Conservation (phyloP, 768 basidiomycete genomes). For the Scleroderma bovista region DNA sequence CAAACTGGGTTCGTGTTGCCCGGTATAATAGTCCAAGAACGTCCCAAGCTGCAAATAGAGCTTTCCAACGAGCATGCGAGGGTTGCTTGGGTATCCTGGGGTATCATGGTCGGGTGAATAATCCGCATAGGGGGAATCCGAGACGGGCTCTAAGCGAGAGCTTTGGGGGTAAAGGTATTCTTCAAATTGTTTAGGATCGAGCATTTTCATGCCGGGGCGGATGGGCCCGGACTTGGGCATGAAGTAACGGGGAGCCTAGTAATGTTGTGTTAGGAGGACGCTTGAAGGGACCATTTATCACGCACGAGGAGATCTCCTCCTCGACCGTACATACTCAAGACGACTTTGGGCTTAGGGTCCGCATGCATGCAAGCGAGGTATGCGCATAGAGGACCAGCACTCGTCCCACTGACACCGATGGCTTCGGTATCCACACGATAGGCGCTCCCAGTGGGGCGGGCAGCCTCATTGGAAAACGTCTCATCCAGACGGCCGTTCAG, state of each 20-base stretch:
- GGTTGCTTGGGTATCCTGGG: constrained; percentile 58
- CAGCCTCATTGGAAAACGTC: background rate
- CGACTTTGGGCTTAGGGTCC: constrained; percentile 45
- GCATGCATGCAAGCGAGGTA: constrained; percentile 55
- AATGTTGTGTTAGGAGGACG: background rate
- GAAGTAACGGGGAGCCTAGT: constrained; percentile 48
- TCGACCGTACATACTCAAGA: constrained; percentile 57
- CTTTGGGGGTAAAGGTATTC: constrained; percentile 44
- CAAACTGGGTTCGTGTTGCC: constrained; percentile 39
- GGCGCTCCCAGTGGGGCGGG: too few species aligned
- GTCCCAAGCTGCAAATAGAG: constrained; percentile 56
- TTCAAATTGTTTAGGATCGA: constrained; percentile 42
- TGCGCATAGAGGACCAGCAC: constrained; percentile 59
- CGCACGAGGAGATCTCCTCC: constrained; percentile 53
- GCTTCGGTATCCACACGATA: constrained; percentile 38
- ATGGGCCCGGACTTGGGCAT: constrained; percentile 44
- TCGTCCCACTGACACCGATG: constrained; percentile 51
- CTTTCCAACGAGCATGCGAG: constrained; percentile 52
- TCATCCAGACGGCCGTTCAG: constrained; percentile 11
- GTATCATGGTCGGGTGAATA: constrained; percentile 39
- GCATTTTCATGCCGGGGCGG: constrained; percentile 49
- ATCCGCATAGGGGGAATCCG: constrained; percentile 45
- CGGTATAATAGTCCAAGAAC: constrained; percentile 55
- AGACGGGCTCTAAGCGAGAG: constrained; percentile 16
- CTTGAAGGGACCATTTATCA: background rate